Evolutionary conservation across 495 filamentous ascomycete genomes (phyloP), one percentile per base, ranked within the genome.

Genomic region (Aspergillus funiculosus): DNA sequence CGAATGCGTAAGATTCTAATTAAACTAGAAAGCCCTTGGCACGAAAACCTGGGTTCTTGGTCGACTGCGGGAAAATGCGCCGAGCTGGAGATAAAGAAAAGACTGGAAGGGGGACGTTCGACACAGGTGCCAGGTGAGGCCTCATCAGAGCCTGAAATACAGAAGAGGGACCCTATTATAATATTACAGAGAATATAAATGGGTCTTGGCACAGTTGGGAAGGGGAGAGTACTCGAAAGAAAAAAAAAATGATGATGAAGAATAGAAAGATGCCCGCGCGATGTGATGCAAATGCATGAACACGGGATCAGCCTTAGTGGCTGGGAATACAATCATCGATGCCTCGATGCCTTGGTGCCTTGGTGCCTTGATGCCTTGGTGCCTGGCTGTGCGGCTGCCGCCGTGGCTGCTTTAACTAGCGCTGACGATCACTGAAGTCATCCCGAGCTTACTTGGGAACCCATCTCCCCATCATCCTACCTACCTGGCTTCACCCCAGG

Each of bases 221-320:
- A 2, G 10, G 9, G n/a, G 2, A 39, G 15, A 10, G 14, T 24
- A 17, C 5, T 28, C 3, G 13, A 34, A 24, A 20, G 30, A 2
- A 42, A 8, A 39, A 25, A 22, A 8, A 40, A 38, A 42, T 13
- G 35, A 30, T 27, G 30, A 19, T 39, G 48, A 48, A 42, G 26
- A 41, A 51, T 47, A 54, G 54, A 59, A 22, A 22, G 27, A 26
- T 35, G 31, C 26, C 44, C 45, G 63, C 57, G 62, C 61, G 48
- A 58, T 57, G 61, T 46, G 42, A 53, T 54, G 47, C 47, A 50
- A 56, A 59, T 52, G 53, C 45, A 47, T 29, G 50, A 50, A 41
- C 43, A 42, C 50, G 28, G 43, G 46, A 51, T 39, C 48, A 54
- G 48, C 45, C 56, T 51, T 48, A 29, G 49, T 42, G 47, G 51